Percentiles rank a stretch among this genome's conserved stretches.
Evolutionary conservation across 2,329 filamentous ascomycete species (phyloP).

Genomic region (Venturia oleaginea): DNA sequence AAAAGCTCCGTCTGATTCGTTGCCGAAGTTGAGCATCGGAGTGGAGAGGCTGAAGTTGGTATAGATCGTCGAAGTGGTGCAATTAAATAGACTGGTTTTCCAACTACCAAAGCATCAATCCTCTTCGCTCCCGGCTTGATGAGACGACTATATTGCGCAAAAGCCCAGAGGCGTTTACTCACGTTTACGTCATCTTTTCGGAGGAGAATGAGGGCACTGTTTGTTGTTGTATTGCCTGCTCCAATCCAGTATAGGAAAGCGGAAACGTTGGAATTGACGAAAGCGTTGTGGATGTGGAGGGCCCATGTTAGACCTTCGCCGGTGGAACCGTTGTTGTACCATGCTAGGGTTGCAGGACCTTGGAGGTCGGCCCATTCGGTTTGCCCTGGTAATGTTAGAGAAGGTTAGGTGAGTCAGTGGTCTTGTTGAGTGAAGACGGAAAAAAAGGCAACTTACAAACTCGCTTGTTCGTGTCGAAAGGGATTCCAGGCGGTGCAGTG

Average conservation of each 20-base stretch:
- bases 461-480: constrained; percentile 8
- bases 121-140: constrained; percentile 11
- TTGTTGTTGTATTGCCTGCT: neutral
- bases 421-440: too few species aligned
- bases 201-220: constrained; percentile 2
- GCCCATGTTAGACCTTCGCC: constrained; percentile 14
- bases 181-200: constrained; percentile 15
- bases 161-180: constrained; percentile 14
- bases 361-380: constrained; percentile 13
- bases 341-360: constrained; percentile 4
- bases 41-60: too few species aligned
- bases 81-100: neutral
- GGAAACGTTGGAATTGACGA: constrained; percentile 11
- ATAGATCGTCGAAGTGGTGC: neutral
- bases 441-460: constrained; percentile 2
- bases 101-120: neutral
- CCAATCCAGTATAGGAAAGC: constrained; percentile 13
- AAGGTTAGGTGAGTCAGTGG: constrained; percentile 17
- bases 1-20: neutral
- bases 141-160: constrained; percentile 14
- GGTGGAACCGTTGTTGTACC: constrained; percentile 9
- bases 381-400: neutral
- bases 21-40: neutral
- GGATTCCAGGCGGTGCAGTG: neutral
- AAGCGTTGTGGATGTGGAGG: constrained; percentile 13